Percentiles rank a stretch among this genome's conserved stretches.
phyloP scores from a whole-genome alignment of 176 grass and related monocot genomes.

The Oryza punctata region DNA sequence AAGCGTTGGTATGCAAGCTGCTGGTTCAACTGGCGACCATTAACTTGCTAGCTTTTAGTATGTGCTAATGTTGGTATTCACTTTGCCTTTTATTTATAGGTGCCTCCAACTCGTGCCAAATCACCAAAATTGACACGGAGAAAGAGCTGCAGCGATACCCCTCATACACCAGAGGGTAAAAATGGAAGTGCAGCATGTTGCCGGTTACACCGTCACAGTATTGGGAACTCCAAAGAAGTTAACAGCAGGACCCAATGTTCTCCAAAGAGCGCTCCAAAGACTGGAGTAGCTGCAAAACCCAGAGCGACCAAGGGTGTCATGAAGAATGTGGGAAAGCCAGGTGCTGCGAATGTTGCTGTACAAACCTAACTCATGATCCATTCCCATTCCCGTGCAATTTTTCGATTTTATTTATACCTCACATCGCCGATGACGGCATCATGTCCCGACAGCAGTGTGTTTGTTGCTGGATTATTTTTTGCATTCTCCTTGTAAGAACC shows the following conservation, averaged over 20 bases:
- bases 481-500: constrained; percentile 48
- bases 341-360: constrained; percentile 51
- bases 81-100: constrained; percentile 46
- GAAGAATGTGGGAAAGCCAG: constrained; percentile 38
- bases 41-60: background rate
- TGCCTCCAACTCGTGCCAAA: constrained; percentile 83
- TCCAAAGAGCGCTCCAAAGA: constrained; percentile 52
- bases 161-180: constrained; percentile 44
- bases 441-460: constrained; percentile 34
- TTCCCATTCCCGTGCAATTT: constrained; percentile 36
- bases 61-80: constrained; percentile 12
- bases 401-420: constrained; percentile 54
- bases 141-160: constrained; percentile 82
- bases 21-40: constrained; percentile 23
- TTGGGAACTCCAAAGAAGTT: constrained; percentile 61
- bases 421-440: constrained; percentile 36
- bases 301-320: constrained; percentile 39
- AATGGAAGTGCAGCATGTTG: constrained; percentile 48
- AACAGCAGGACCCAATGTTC: constrained; percentile 50
- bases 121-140: constrained; percentile 77
- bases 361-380: constrained; percentile 50
- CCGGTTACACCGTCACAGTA: constrained; percentile 66
- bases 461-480: constrained; percentile 49
- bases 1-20: background rate
- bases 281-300: constrained; percentile 35